These are phyloP conservation scores for Salix udensis DNA, from an alignment of 345 rosid species.

Conservation along the genomic window DNA sequence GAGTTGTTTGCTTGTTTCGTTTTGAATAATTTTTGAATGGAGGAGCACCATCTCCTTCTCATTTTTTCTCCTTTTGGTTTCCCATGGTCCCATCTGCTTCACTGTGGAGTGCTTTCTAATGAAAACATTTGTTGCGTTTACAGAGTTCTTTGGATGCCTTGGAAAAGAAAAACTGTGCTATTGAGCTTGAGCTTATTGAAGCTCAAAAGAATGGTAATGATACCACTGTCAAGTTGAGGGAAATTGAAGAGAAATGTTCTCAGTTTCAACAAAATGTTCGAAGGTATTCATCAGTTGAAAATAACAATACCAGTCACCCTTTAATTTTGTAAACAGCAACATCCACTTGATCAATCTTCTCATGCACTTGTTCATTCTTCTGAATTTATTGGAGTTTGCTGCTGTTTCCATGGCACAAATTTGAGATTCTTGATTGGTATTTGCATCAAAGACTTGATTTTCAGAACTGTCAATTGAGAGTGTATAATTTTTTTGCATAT, in stretches of 20 bases:
- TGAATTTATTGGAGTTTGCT: not conserved
- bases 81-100: not conserved
- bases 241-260: slow-evolving; percentile 63
- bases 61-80: not conserved
- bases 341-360: not conserved
- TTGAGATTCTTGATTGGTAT: too few relatives aligned
- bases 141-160: slow-evolving; percentile 61
- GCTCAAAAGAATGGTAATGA: slow-evolving; percentile 52
- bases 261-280: slow-evolving; percentile 62
- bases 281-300: slow-evolving; percentile 39
- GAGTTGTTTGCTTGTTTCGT: not conserved
- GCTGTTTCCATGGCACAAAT: not conserved
- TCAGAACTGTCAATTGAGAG: too few relatives aligned
- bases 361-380: not conserved
- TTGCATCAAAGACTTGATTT: too few relatives aligned
- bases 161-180: slow-evolving; percentile 61
- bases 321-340: not conserved
- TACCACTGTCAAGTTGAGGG: slow-evolving; percentile 53
- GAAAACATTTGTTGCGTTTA: slow-evolving; percentile 10
- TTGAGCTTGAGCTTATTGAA: slow-evolving; percentile 64
- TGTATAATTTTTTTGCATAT: not conserved
- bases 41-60: not conserved
- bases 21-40: not conserved
- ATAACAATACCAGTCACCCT: not conserved
- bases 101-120: not conserved